Evolutionary conservation across 768 basidiomycete species (phyloP).

Genomic region (Sarcomyxa edulis): DNA sequence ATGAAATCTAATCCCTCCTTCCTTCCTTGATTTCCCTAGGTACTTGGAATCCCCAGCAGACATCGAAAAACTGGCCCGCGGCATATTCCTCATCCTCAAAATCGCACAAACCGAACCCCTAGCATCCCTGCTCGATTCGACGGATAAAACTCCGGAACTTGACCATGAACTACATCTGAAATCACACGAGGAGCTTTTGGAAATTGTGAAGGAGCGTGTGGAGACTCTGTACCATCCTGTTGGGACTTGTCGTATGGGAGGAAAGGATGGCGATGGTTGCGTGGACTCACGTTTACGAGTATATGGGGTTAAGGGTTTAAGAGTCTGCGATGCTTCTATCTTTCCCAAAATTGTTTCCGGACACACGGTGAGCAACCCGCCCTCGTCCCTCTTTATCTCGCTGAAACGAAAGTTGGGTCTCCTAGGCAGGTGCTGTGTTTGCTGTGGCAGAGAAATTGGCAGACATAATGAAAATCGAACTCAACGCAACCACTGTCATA

Average conservation of each 20-base stretch:
- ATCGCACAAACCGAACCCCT: slow-evolving; percentile 35
- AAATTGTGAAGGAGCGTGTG: slow-evolving; percentile 31
- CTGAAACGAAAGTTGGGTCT: slow-evolving; percentile 1
- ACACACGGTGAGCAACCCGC: slow-evolving; percentile 27
- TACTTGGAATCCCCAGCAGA: slow-evolving; percentile 37
- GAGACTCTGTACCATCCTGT: slow-evolving; percentile 43
- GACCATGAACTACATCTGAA: slow-evolving; percentile 32
- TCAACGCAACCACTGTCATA: no score
- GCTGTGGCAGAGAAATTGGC: slow-evolving; percentile 29
- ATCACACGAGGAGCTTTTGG: slow-evolving; percentile 32
- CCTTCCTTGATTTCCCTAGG: slow-evolving; percentile 24
- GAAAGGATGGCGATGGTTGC: slow-evolving; percentile 32
- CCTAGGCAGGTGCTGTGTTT: slow-evolving; percentile 24
- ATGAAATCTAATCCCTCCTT: slow-evolving; percentile 3
- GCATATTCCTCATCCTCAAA: slow-evolving; percentile 30
- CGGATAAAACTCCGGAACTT: slow-evolving; percentile 24
- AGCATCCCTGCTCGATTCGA: slow-evolving; percentile 28
- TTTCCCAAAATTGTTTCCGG: slow-evolving; percentile 36
- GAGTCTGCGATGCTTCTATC: slow-evolving; percentile 37
- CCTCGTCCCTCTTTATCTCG: not conserved
- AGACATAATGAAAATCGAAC: slow-evolving; percentile 23
- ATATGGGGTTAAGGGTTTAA: slow-evolving; percentile 35
- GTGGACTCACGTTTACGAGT: slow-evolving; percentile 38
- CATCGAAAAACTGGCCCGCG: slow-evolving; percentile 34
- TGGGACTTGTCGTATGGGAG: slow-evolving; percentile 42